phyloP scores from a whole-genome alignment of 2,329 filamentous ascomycete species.

The Fusarium avenaceum region DNA sequence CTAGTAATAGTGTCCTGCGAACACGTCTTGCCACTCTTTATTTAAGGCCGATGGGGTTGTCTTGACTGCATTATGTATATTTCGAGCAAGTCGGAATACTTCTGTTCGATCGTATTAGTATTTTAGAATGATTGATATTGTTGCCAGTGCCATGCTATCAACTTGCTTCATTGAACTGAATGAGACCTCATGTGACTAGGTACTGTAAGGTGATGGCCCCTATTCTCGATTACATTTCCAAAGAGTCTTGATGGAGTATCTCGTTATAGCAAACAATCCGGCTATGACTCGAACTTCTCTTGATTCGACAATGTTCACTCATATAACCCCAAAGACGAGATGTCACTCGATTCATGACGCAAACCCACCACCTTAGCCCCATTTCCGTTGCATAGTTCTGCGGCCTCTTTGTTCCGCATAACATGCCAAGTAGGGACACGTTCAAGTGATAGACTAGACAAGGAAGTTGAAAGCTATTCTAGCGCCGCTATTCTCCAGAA shows the following conservation, averaged over 20 bases:
- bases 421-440: background rate
- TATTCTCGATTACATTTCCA: background rate
- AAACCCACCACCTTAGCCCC: background rate
- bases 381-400: constrained; percentile 2
- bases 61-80: background rate
- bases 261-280: background rate
- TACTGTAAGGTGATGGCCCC: background rate
- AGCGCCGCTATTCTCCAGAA: constrained; percentile 5
- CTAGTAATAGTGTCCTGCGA: constrained; percentile 17
- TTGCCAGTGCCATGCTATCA: background rate
- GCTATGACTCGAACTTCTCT: background rate
- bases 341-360: background rate
- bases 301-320: background rate
- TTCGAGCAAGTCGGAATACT: constrained; percentile 1
- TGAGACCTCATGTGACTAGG: background rate
- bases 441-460: constrained; percentile 12
- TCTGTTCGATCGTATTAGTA: background rate
- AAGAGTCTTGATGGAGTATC: background rate
- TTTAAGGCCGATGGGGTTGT: constrained; percentile 2
- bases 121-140: background rate
- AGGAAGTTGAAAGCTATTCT: constrained; percentile 20
- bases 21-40: constrained; percentile 12
- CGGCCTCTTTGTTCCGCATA: constrained; percentile 9
- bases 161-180: background rate
- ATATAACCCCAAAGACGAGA: background rate